phyloP scores from a whole-genome alignment of 805 yeast species.

The Ogataea zsoltii region DNA sequence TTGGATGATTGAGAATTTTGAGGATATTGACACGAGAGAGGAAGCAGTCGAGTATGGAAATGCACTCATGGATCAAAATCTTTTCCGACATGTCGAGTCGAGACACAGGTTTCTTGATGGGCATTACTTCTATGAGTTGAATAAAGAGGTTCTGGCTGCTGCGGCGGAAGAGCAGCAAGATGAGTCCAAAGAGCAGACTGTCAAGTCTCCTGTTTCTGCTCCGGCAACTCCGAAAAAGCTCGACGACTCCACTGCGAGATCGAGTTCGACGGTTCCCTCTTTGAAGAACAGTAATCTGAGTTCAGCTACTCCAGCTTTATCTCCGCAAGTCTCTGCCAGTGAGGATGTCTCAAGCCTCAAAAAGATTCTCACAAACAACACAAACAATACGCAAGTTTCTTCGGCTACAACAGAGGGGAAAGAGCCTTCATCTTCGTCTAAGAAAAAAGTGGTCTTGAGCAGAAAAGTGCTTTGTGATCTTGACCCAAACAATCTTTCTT shows the following conservation, averaged over 20 bases:
- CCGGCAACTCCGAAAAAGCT: constrained; percentile 18
- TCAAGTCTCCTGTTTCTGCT: constrained; percentile 12
- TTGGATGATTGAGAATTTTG: constrained; percentile 79
- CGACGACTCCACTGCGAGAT: constrained; percentile 12
- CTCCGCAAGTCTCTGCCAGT: constrained; percentile 15
- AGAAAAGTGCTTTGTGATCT: constrained; percentile 67
- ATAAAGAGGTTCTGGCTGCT: constrained; percentile 50
- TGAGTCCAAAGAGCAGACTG: constrained; percentile 1
- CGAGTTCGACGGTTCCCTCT: constrained; percentile 18
- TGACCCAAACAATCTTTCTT: constrained; percentile 71
- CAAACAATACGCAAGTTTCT: background rate
- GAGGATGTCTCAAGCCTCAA: constrained; percentile 11
- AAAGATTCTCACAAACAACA: constrained; percentile 2
- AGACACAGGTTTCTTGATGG: constrained; percentile 90
- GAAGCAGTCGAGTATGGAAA: constrained; percentile 85
- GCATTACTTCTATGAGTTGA: constrained; percentile 81
- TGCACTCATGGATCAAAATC: constrained; percentile 63
- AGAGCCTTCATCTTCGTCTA: background rate
- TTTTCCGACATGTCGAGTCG: constrained; percentile 79
- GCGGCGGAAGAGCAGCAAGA: constrained; percentile 18
- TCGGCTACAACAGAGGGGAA: background rate
- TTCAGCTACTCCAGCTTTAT: constrained; percentile 8
- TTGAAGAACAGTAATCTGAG: constrained; percentile 6
- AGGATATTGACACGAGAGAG: constrained; percentile 78
- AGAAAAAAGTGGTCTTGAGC: constrained; percentile 54